Conservation (phyloP, 208 protist species). For the Giardia duodenalis region DNA sequence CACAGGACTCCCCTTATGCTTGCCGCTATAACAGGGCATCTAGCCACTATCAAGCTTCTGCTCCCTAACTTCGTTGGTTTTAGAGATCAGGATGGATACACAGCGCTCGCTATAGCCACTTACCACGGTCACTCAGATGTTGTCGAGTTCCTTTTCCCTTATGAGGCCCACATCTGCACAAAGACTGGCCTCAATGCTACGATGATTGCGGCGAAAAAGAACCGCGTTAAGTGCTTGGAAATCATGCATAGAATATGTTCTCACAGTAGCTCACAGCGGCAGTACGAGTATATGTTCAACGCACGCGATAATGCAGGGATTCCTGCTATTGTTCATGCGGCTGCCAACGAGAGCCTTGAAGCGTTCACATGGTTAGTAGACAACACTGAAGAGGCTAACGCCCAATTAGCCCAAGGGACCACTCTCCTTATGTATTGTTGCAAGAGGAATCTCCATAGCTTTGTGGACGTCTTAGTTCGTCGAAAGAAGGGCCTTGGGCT, state of each 20-base stretch:
- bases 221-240: too few relatives aligned
- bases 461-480: not conserved
- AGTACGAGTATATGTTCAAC: too few relatives aligned
- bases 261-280: too few relatives aligned
- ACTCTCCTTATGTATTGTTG: not conserved
- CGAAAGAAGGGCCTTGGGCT: not conserved
- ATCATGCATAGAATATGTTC: not conserved
- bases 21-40: not conserved
- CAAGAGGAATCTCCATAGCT: not conserved
- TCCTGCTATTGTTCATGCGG: not conserved
- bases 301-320: not conserved
- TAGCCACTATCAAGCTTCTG: not conserved
- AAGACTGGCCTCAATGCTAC: not conserved
- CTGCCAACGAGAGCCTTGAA: not conserved
- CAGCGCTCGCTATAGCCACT: not conserved
- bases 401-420: not conserved
- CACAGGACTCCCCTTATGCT: not conserved
- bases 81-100: not conserved
- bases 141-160: not conserved
- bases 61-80: not conserved
- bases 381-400: not conserved
- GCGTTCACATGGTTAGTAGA: not conserved
- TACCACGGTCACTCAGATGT: not conserved
- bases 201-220: not conserved
- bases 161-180: not conserved